Percentiles rank a stretch among this genome's conserved stretches.
Conservation (phyloP, 2,329 filamentous ascomycete species). For the Calonectria pauciramosa region DNA sequence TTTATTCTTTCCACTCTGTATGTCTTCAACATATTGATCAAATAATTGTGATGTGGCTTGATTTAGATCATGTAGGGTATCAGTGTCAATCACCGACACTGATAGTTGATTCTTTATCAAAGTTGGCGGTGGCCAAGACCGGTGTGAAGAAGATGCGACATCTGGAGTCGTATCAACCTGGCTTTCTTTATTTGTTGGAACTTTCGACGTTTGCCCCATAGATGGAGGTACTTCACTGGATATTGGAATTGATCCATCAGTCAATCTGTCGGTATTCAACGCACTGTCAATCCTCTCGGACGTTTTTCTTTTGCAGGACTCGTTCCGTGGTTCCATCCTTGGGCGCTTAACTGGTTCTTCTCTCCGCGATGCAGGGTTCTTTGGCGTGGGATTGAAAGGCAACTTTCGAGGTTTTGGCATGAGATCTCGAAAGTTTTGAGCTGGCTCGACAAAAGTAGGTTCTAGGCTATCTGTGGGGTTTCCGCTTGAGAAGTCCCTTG, state of each 20-base stretch:
- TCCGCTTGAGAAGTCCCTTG: neutral
- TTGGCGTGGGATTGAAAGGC: constrained; percentile 40
- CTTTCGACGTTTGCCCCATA: neutral
- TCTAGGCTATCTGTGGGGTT: neutral
- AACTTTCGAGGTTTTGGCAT: constrained; percentile 50
- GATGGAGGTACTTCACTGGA: neutral
- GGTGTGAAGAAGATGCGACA: too few relatives aligned
- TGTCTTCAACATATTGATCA: constrained; percentile 51
- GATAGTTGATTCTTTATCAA: neutral
- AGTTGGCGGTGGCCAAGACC: too few relatives aligned
- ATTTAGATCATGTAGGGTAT: constrained; percentile 43
- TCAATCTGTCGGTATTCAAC: neutral
- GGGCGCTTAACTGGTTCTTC: neutral
- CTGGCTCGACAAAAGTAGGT: too few relatives aligned
- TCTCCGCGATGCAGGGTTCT: neutral
- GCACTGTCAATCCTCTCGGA: neutral
- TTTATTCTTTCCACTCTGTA: constrained; percentile 39
- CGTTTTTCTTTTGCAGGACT: neutral
- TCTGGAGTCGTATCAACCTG: too few relatives aligned
- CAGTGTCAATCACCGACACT: constrained; percentile 45
- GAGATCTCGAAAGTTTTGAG: constrained; percentile 41
- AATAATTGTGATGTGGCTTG: constrained; percentile 44
- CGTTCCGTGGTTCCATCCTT: too few relatives aligned
- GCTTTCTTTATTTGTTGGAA: too few relatives aligned
- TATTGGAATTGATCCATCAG: neutral